Evolutionary conservation across 495 filamentous ascomycete species (phyloP), one percentile per base, ranked within the genome.

Genomic region (Amniculicola lignicola): DNA sequence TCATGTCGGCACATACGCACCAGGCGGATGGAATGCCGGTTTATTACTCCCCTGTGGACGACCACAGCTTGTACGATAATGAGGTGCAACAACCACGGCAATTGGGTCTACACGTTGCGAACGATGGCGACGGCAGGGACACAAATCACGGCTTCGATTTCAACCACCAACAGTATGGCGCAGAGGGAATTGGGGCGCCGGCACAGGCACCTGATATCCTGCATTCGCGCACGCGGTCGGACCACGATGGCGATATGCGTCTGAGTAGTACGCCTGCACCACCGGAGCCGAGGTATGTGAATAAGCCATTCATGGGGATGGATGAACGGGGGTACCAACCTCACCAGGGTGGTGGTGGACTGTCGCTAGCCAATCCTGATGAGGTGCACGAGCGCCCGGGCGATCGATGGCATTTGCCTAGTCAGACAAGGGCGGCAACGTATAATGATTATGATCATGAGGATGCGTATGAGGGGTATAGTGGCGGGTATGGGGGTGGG

Each of bases 31-130:
- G 63, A 21, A 57, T 19, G 4, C 44, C 53, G 29, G 27, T 62
- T 1, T 45, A 70, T 16, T 72, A 72, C 52, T 66, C 63, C 21
- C 66, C 69, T 10, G 40, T 65, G 9, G 63, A 69, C 28, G 33
- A 35, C 38, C 28, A 46, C 3, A 51, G 50, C 43, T 47, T 63
- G 10, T 63, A 62, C 18, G 51, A 57, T 42, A 57, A 58, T 37
- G 38, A 50, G 2, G 18, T 29, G 6, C 15, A 25, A 6, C n/a
- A n/a, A n/a, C n/a, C n/a, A n/a, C n/a, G n/a, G n/a, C n/a, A n/a
- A n/a, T n/a, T n/a, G n/a, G n/a, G n/a, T n/a, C n/a, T n/a, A n/a
- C n/a, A n/a, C n/a, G n/a, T n/a, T n/a, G n/a, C n/a, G n/a, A n/a
- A n/a, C n/a, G n/a, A n/a, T n/a, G 29, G 29, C 7, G 29, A 33